Percentiles rank a stretch among this genome's conserved stretches.
Evolutionary conservation across 768 basidiomycete species (phyloP).

Genomic region (Kockovaella imperatae): DNA sequence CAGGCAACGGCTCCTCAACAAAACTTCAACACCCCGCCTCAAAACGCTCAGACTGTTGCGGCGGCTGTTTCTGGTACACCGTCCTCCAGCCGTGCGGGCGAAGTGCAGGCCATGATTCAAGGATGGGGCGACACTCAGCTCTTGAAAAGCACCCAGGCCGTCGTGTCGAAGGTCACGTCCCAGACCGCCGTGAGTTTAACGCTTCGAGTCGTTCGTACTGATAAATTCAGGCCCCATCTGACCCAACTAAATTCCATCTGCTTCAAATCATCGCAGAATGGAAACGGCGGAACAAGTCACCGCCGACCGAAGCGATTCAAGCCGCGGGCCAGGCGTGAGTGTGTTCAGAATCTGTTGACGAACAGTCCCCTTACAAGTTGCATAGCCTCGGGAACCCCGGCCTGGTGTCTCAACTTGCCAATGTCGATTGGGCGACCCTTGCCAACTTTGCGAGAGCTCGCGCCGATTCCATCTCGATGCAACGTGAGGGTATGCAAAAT

Average conservation of each 20-base stretch:
- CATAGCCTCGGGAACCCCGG: background rate
- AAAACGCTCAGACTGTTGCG: background rate
- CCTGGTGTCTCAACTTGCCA: background rate
- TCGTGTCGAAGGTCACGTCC: background rate
- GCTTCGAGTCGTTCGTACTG: background rate
- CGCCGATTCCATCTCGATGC: background rate
- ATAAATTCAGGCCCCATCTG: background rate
- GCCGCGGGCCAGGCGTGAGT: conserved; percentile 8
- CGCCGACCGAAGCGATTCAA: conserved; percentile 2
- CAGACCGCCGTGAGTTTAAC: background rate
- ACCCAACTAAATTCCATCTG: conserved; percentile 9
- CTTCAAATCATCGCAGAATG: conserved; percentile 14
- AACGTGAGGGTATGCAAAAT: background rate
- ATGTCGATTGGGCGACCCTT: conserved; percentile 9
- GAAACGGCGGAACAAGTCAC: conserved; percentile 8
- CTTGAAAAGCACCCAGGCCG: background rate
- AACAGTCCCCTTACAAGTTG: background rate
- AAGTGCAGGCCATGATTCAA: background rate
- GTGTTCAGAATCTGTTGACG: background rate
- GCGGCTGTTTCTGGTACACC: no score
- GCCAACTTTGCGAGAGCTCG: conserved; percentile 5
- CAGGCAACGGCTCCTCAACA: background rate
- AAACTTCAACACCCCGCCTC: conserved; percentile 3
- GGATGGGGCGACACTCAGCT: conserved; percentile 5
- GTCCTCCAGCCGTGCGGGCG: background rate